Base-by-base conservation (phyloP, 139 green algal species). In the Coccomyxa sp. region DNA sequence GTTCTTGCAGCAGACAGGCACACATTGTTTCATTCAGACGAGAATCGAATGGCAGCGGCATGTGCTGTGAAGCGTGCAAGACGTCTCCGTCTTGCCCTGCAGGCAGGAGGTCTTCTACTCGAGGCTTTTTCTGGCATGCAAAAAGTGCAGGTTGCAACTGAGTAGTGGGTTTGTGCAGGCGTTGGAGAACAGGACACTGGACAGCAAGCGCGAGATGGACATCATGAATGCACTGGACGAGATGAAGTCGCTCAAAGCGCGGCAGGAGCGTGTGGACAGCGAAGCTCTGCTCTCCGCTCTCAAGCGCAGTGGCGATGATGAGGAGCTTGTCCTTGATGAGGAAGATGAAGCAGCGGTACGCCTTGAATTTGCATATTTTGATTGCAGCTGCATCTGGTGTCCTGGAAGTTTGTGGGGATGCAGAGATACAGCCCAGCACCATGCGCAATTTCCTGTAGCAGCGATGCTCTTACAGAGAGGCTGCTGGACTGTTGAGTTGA, bases 131-230 rank as follows among this genome's bases (percentile, higher is more conserved):
- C 38, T 51, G 38, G 38, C 38, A 51, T 51, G 38, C 38, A 51
- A 51, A 51, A 7, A 51, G 38, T 51, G 38, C 38, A 51, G 38
- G 38, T 11, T 3, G 38, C 38, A 51, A 51, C 7, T 51, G 7
- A 51, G 7, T 3, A 51, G 38, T 51, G 18, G 63, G 1, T 14
- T 71, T 1, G 0, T 68, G 77, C 77, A 81, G 77, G 81, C 92
- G 27, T 89, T 99, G 79, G 96, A 99, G 88, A 98, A 99, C 87
- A 88, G 95, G 17, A 98, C 96, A 21, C 79, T 96, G 59, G 96
- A 98, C 86, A 93, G 84, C 88, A 97, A 98, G 87, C 86, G 91
- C 12, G 96, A 99, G 88, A 98, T 99, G 96, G 96, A 99, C 90
- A 95, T 98, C 76, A 90, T 98, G 87, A 91, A 90, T 3, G 95